Conservation (phyloP, 2,329 filamentous ascomycete genomes). For the Diaporthe longicolla region DNA sequence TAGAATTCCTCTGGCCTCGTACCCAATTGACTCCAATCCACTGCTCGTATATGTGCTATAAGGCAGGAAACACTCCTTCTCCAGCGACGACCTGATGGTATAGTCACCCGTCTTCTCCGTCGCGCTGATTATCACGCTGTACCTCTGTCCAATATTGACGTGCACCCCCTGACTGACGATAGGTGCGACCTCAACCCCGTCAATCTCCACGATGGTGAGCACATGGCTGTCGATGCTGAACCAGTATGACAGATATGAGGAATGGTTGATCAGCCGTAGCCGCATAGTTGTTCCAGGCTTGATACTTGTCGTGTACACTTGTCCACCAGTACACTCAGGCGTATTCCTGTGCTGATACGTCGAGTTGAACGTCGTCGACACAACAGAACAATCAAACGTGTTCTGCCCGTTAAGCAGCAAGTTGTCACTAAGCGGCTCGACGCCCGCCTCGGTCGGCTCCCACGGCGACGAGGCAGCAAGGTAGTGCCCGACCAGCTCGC, state of each 20-base stretch:
- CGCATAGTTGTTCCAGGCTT: constrained; percentile 49
- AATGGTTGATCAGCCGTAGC: constrained; percentile 57
- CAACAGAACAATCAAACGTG: constrained; percentile 52
- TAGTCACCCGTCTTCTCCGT: constrained; percentile 53
- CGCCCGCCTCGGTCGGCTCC: constrained; percentile 53
- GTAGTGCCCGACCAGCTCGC: constrained; percentile 51
- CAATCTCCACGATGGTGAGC: constrained; percentile 56
- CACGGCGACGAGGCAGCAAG: constrained; percentile 53
- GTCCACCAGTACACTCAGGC: constrained; percentile 50
- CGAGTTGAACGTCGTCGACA: constrained; percentile 48
- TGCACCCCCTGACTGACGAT: constrained; percentile 53
- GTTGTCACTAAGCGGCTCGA: constrained; percentile 58
- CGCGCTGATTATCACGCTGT: constrained; percentile 53
- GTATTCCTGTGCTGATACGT: constrained; percentile 36
- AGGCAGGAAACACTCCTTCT: constrained; percentile 53
- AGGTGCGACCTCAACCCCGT: constrained; percentile 56
- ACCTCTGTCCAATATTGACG: constrained; percentile 57
- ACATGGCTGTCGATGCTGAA: constrained; percentile 57
- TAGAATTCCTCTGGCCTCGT: constrained; percentile 50
- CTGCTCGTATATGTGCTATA: constrained; percentile 51
- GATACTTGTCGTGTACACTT: constrained; percentile 51
- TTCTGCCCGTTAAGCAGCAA: constrained; percentile 57
- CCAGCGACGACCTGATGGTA: constrained; percentile 54
- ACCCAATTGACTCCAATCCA: constrained; percentile 48
- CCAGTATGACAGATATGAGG: constrained; percentile 55